A percentile compares a stretch with the other conserved stretches of the same genome.
Evolutionary conservation across 2,329 filamentous ascomycete genomes (phyloP).

Genomic region (Stagonosporopsis tanaceti): DNA sequence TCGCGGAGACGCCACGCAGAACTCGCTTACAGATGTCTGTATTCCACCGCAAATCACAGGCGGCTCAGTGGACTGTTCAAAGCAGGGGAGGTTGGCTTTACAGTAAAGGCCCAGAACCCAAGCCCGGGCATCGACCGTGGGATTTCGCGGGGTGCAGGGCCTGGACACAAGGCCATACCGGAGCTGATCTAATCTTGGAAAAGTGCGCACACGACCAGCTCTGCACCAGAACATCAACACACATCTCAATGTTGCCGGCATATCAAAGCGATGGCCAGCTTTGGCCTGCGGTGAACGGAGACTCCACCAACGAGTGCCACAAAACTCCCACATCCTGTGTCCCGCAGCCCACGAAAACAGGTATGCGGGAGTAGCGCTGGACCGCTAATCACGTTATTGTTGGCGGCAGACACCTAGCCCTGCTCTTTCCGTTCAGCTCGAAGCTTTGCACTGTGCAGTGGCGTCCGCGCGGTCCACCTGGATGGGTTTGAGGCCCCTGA

Average conservation of each 20-base stretch:
- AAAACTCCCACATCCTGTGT: not conserved
- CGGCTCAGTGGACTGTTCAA: not conserved
- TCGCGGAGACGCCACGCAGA: not conserved
- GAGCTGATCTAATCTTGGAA: not conserved
- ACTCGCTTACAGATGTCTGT: too few species aligned
- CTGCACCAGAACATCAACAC: not conserved
- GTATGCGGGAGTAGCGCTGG: not conserved
- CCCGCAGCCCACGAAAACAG: not conserved
- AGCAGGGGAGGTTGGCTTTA: not conserved
- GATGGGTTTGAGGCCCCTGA: not conserved
- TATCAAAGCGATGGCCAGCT: not conserved
- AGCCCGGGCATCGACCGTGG: not conserved
- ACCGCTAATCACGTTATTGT: not conserved
- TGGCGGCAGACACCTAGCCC: not conserved
- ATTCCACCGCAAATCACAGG: not conserved
- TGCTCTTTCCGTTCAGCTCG: not conserved
- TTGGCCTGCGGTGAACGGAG: not conserved
- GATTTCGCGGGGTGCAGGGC: not conserved
- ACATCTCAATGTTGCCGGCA: conserved; percentile 2
- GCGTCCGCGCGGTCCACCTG: not conserved
- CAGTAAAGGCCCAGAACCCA: not conserved
- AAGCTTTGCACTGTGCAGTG: not conserved
- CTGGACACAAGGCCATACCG: not conserved
- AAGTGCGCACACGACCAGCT: conserved; percentile 6
- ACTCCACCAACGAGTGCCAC: not conserved